phyloP scores from a whole-genome alignment of 139 green algal genomes.

The Chlamydomonas incerta region DNA sequence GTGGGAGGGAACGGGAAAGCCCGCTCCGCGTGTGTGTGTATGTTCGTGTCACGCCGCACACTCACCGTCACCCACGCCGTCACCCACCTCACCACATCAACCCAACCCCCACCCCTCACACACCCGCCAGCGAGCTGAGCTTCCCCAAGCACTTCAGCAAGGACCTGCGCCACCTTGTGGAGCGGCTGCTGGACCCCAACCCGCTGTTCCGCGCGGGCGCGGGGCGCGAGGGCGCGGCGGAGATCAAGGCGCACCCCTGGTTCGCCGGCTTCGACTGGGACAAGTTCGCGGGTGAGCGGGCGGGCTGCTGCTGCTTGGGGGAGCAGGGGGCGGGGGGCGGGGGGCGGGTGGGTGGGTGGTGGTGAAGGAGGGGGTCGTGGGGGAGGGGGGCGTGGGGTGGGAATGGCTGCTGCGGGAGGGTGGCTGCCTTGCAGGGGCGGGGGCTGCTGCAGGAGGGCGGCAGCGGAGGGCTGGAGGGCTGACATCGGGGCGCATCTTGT shows the following conservation, averaged over 20 bases:
- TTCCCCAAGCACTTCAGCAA: constrained; percentile 79
- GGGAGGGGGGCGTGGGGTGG: neutral
- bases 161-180: constrained; percentile 83
- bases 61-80: neutral
- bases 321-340: no score
- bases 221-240: constrained; percentile 65
- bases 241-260: constrained; percentile 91
- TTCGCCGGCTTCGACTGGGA: constrained; percentile 92
- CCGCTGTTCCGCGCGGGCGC: constrained; percentile 80
- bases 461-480: no score
- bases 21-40: no score
- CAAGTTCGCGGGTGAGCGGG: constrained; percentile 61
- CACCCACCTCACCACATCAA: neutral
- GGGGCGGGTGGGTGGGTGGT: no score
- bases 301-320: no score
- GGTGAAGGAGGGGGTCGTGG: no score
- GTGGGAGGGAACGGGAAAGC: no score
- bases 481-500: no score
- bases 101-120: neutral
- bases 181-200: constrained; percentile 78
- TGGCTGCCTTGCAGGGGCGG: no score
- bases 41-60: no score
- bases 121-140: constrained; percentile 50
- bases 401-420: neutral
- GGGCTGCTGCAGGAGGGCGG: no score